A percentile compares a stretch with the other conserved stretches of the same genome.
Evolutionary conservation across 2,329 filamentous ascomycete genomes (phyloP).

Genomic region (Fusarium agapanthi): DNA sequence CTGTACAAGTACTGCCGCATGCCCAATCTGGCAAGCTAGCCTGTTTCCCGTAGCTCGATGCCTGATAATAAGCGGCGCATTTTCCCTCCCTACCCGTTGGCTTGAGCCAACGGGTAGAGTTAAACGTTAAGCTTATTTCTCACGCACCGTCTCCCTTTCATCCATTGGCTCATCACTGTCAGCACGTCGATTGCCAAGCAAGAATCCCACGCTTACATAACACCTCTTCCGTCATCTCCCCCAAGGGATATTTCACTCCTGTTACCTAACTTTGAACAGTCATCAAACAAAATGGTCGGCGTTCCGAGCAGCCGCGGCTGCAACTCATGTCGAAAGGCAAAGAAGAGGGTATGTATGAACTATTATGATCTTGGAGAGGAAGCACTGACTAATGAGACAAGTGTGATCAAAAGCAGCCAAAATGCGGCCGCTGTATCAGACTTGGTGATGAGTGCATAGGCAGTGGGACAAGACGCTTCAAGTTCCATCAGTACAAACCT

Average conservation of each 20-base stretch:
- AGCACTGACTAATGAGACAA: not conserved
- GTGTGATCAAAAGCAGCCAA: slow-evolving; percentile 20
- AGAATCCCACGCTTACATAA: not conserved
- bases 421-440: slow-evolving; percentile 9
- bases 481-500: slow-evolving; percentile 13
- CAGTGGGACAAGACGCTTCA: slow-evolving; percentile 2
- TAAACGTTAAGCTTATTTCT: not conserved
- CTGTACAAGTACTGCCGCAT: not conserved
- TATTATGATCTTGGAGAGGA: rapidly evolving
- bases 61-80: not conserved
- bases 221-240: not conserved
- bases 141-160: not conserved
- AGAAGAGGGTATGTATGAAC: slow-evolving; percentile 1
- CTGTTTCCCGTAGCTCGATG: not conserved
- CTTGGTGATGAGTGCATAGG: not conserved
- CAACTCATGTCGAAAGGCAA: slow-evolving; percentile 10
- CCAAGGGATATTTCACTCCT: not conserved
- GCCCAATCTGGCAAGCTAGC: not conserved
- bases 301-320: slow-evolving; percentile 19
- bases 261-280: not conserved
- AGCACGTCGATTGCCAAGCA: too few species aligned
- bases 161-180: not conserved
- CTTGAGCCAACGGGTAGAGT: too few species aligned
- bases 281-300: slow-evolving; percentile 3
- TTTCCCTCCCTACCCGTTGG: too few species aligned